These are phyloP conservation scores for Aspergillus affinis DNA, from an alignment of 495 filamentous ascomycete species.

Conservation along the genomic window DNA sequence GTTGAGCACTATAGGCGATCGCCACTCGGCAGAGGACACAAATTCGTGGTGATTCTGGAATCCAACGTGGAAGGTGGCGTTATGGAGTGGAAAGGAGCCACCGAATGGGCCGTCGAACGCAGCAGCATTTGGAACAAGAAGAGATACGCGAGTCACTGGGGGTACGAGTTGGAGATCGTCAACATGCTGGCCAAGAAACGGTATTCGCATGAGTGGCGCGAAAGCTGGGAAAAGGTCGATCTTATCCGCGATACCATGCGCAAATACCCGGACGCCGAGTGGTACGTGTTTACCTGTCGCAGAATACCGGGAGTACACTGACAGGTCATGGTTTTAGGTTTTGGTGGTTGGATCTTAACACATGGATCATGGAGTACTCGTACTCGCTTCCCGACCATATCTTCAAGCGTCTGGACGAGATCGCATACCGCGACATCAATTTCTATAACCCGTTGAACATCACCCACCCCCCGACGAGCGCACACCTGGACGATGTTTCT, in stretches of 20 bases:
- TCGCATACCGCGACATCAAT: constrained; percentile 95
- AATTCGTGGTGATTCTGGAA: constrained; percentile 90
- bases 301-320: background rate
- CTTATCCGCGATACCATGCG: constrained; percentile 85
- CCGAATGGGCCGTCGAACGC: constrained; percentile 97
- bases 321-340: constrained; percentile 60
- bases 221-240: constrained; percentile 99
- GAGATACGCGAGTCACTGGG: constrained; percentile 83
- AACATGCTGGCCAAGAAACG: constrained; percentile 98
- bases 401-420: constrained; percentile 72
- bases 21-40: constrained; percentile 76
- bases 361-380: constrained; percentile 94
- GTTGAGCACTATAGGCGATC: constrained; percentile 54
- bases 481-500: constrained; percentile 72
- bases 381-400: constrained; percentile 89
- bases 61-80: constrained; percentile 96
- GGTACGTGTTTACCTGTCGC: constrained; percentile 53
- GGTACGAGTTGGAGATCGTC: constrained; percentile 92
- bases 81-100: constrained; percentile 97
- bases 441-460: constrained; percentile 95
- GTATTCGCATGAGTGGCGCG: constrained; percentile 98
- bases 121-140: constrained; percentile 95
- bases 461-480: constrained; percentile 69
- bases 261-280: constrained; percentile 95
- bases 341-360: constrained; percentile 99